Conservation (phyloP, 2,329 filamentous ascomycete species). For the Boeremia lycopersici region DNA sequence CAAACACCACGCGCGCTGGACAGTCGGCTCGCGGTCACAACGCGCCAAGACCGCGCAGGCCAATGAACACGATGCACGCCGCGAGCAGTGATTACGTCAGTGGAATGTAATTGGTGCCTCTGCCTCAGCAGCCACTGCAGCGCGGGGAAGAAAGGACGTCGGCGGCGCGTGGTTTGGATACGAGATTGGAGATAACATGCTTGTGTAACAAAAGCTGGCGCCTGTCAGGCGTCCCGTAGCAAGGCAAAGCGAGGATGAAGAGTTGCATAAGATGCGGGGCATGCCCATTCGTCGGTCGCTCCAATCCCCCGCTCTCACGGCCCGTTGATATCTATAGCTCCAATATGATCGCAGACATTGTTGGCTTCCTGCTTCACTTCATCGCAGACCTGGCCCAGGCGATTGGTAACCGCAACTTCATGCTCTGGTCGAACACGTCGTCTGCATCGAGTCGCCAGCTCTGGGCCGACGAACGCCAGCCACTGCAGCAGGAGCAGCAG, state of each 20-base stretch:
- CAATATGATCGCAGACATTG: slow-evolving; percentile 7
- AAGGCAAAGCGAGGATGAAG: background rate
- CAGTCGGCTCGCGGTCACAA: too few species aligned
- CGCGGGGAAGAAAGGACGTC: too few species aligned
- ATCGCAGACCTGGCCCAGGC: background rate
- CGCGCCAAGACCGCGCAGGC: too few species aligned
- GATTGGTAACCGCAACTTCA: slow-evolving; percentile 1
- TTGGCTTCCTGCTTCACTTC: slow-evolving; percentile 3
- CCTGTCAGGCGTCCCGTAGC: slow-evolving; percentile 9
- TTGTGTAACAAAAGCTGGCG: background rate
- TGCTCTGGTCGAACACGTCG: slow-evolving; percentile 7
- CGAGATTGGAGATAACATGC: background rate
- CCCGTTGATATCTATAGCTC: slow-evolving; percentile 2
- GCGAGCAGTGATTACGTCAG: too few species aligned
- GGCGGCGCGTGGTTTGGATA: background rate
- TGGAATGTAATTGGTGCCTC: too few species aligned
- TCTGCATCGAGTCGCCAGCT: slow-evolving; percentile 8
- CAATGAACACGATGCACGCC: too few species aligned
- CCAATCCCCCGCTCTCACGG: background rate
- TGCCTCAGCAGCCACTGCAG: too few species aligned
- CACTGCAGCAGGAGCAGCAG: slow-evolving; percentile 10
- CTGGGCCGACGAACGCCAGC: slow-evolving; percentile 13
- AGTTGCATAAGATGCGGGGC: slow-evolving; percentile 6
- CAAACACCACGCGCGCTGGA: too few species aligned
- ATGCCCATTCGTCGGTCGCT: background rate